Evolutionary conservation across 495 filamentous ascomycete genomes (phyloP).

Genomic region (Neurospora cerealis): DNA sequence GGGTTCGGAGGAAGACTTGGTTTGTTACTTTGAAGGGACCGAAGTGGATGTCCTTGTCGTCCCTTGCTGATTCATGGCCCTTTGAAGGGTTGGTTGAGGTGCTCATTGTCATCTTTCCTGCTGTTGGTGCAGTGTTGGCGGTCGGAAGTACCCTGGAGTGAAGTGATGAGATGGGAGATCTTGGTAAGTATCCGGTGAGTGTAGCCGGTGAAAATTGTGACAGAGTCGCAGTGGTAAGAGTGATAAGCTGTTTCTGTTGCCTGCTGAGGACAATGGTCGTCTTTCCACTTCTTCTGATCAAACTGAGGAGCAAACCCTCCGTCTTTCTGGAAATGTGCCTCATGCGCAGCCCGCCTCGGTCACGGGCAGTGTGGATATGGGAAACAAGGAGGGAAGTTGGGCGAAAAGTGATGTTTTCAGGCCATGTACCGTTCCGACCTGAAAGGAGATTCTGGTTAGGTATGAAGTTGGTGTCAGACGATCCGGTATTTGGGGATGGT

Average conservation of each 20-base stretch:
- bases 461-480: not conserved
- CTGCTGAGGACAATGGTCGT: not conserved
- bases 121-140: not conserved
- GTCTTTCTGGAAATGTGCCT: not conserved
- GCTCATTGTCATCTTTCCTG: not conserved
- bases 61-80: no score
- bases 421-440: no score
- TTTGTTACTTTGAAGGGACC: slow-evolving; percentile 55
- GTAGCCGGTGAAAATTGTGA: not conserved
- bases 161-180: no score
- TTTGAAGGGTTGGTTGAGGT: not conserved
- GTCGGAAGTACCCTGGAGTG: not conserved
- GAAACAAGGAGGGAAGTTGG: not conserved
- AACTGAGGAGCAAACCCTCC: not conserved
- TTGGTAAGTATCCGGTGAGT: not conserved
- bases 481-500: not conserved
- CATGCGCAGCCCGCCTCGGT: not conserved
- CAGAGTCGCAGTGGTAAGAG: not conserved
- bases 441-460: no score
- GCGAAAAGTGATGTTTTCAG: not conserved
- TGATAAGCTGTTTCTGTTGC: not conserved
- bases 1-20: slow-evolving; percentile 76
- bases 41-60: slow-evolving; percentile 36
- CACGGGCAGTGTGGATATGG: not conserved
- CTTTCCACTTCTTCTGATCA: not conserved